phyloP scores from a whole-genome alignment of 2,329 filamentous ascomycete species.

The Zasmidium cellare region DNA sequence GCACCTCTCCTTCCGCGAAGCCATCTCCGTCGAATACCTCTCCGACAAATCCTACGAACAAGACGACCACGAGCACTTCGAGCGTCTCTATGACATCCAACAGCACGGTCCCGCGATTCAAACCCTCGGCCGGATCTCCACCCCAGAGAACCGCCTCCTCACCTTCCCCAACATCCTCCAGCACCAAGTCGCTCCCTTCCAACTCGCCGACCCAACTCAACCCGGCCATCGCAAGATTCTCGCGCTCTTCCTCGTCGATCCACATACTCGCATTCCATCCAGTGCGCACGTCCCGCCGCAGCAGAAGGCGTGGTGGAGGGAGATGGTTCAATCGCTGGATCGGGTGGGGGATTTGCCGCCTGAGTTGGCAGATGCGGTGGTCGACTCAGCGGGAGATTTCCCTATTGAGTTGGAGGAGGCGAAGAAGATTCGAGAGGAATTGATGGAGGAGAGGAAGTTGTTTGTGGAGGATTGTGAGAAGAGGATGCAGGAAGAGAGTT shows the following conservation, averaged over 20 bases:
- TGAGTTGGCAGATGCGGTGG: slow-evolving; percentile 31
- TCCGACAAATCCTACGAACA: slow-evolving; percentile 19
- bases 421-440: slow-evolving; percentile 25
- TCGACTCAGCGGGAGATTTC: slow-evolving; percentile 28
- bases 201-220: slow-evolving; percentile 49
- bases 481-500: slow-evolving; percentile 19
- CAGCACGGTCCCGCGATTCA: slow-evolving; percentile 38
- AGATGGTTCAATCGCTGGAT: slow-evolving; percentile 19
- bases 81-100: slow-evolving; percentile 32
- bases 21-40: slow-evolving; percentile 9
- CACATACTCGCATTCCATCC: slow-evolving; percentile 51
- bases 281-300: slow-evolving; percentile 56
- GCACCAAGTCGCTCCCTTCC: slow-evolving; percentile 53
- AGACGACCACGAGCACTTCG: slow-evolving; percentile 17
- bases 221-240: slow-evolving; percentile 59
- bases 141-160: slow-evolving; percentile 51
- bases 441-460: slow-evolving; percentile 35
- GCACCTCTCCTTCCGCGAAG: slow-evolving; percentile 52
- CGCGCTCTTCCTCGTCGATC: slow-evolving; percentile 61
- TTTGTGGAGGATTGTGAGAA: slow-evolving; percentile 20
- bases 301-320: slow-evolving; percentile 46
- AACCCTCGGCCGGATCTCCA: slow-evolving; percentile 50
- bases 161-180: slow-evolving; percentile 58
- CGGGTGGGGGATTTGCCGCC: slow-evolving; percentile 24
- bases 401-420: slow-evolving; percentile 32